Conservation (phyloP, 495 filamentous ascomycete species). For the Podospora comata region DNA sequence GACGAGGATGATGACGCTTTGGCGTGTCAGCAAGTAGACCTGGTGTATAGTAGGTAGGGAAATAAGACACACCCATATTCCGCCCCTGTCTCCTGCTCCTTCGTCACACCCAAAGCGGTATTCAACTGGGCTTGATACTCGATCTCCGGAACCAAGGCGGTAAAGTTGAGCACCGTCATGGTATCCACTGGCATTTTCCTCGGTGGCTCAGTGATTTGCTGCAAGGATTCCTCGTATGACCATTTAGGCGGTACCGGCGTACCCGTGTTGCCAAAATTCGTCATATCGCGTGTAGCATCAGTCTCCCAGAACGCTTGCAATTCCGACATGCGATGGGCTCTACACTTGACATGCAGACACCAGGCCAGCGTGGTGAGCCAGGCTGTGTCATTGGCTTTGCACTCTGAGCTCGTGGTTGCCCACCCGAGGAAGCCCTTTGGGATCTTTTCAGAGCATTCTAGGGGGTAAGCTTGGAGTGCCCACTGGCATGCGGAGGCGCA, state of each 20-base stretch:
- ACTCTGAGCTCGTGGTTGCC: neutral
- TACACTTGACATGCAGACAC: slow-evolving; percentile 8
- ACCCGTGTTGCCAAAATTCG: neutral
- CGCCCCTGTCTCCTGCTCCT: slow-evolving; percentile 1
- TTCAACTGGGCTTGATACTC: neutral
- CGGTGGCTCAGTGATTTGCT: neutral
- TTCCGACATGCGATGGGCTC: neutral
- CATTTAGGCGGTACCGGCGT: neutral
- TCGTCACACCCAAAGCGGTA: neutral
- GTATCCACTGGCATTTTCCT: neutral
- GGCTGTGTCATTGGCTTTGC: slow-evolving; percentile 9
- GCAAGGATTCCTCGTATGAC: neutral
- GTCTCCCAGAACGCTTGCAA: slow-evolving; percentile 9
- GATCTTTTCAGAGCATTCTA: neutral
- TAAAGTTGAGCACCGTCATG: slow-evolving; percentile 1
- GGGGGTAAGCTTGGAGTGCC: neutral
- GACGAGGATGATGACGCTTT: slow-evolving; percentile 13
- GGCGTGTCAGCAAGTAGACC: neutral
- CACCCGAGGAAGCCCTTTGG: neutral
- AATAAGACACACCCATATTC: slow-evolving; percentile 4
- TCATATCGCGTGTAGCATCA: neutral
- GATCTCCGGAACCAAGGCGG: neutral
- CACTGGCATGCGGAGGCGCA: slow-evolving; percentile 6
- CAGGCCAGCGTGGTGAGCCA: slow-evolving; percentile 10
- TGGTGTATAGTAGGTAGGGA: neutral